Conservation (phyloP, 2,329 filamentous ascomycete species). For the Fusarium continuum region DNA sequence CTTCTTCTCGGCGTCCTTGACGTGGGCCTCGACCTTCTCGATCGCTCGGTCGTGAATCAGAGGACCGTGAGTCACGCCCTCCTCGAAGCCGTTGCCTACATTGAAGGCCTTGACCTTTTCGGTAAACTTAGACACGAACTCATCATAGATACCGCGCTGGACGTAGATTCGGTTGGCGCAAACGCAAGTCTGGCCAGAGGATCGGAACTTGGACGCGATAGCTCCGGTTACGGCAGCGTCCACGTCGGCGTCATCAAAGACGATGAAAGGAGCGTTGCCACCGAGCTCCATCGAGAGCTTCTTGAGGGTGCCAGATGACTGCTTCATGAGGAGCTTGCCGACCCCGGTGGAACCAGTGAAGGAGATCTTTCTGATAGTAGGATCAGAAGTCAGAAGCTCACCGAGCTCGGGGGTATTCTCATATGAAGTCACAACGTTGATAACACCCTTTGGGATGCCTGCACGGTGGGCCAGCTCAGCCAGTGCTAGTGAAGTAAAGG, state of each 20-base stretch:
- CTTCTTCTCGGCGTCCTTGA: slow-evolving; percentile 80
- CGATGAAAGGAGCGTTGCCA: slow-evolving; percentile 95
- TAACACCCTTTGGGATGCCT: slow-evolving; percentile 87
- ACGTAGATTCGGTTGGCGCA: slow-evolving; percentile 87
- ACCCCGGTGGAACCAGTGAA: slow-evolving; percentile 85
- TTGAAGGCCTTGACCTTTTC: slow-evolving; percentile 78
- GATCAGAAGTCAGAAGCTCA: slow-evolving; percentile 74
- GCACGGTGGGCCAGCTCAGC: slow-evolving; percentile 87
- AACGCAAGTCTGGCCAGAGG: slow-evolving; percentile 94
- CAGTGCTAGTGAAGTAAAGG: slow-evolving; percentile 87
- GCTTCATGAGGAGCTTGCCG: slow-evolving; percentile 85
- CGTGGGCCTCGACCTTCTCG: slow-evolving; percentile 80
- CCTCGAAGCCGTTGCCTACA: slow-evolving; percentile 77
- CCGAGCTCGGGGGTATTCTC: slow-evolving; percentile 85
- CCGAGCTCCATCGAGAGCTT: slow-evolving; percentile 87
- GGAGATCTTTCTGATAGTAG: slow-evolving; percentile 85
- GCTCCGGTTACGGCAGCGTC: slow-evolving; percentile 85
- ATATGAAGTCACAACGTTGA: slow-evolving; percentile 86
- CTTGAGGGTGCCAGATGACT: slow-evolving; percentile 86
- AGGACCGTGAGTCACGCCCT: slow-evolving; percentile 79
- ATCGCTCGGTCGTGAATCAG: slow-evolving; percentile 87
- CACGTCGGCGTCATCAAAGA: slow-evolving; percentile 94
- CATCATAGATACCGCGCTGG: slow-evolving; percentile 80
- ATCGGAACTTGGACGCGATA: slow-evolving; percentile 89
- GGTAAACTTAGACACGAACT: slow-evolving; percentile 73